These are phyloP conservation scores for Sclerotinia trifoliorum DNA, from an alignment of 2,329 filamentous ascomycete genomes.

Conservation along the genomic window DNA sequence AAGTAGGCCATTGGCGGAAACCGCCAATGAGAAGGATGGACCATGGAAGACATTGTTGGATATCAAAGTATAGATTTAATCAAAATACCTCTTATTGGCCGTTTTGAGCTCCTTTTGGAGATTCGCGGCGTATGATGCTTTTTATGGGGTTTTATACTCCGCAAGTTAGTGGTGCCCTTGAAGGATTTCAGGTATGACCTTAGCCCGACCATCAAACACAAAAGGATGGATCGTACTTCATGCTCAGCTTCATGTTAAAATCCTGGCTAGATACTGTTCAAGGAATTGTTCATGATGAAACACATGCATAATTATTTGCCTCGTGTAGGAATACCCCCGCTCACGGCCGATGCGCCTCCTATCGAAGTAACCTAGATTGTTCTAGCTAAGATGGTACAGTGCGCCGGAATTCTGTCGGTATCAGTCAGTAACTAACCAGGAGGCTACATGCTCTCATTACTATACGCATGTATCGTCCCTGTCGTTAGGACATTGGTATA, in stretches of 20 bases:
- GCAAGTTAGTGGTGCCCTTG: too few relatives aligned
- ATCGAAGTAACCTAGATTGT: background rate
- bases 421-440: background rate
- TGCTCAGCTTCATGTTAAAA: too few relatives aligned
- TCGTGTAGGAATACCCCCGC: background rate
- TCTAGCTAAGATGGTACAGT: too few relatives aligned
- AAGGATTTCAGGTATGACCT: background rate
- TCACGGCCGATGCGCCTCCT: background rate
- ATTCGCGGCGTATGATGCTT: background rate
- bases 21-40: background rate
- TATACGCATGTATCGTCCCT: background rate
- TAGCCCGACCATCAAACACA: background rate
- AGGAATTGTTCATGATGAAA: background rate
- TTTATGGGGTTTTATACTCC: background rate
- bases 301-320: background rate
- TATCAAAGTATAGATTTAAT: background rate
- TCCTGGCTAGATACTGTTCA: background rate
- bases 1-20: too few relatives aligned
- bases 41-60: background rate
- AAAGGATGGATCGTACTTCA: background rate
- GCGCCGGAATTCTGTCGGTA: background rate
- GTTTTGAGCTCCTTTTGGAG: background rate
- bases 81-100: background rate
- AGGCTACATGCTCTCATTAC: background rate
- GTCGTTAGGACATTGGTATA: background rate